Evolutionary conservation across 2,329 filamentous ascomycete genomes (phyloP).

Genomic region (Fusarium piperis): DNA sequence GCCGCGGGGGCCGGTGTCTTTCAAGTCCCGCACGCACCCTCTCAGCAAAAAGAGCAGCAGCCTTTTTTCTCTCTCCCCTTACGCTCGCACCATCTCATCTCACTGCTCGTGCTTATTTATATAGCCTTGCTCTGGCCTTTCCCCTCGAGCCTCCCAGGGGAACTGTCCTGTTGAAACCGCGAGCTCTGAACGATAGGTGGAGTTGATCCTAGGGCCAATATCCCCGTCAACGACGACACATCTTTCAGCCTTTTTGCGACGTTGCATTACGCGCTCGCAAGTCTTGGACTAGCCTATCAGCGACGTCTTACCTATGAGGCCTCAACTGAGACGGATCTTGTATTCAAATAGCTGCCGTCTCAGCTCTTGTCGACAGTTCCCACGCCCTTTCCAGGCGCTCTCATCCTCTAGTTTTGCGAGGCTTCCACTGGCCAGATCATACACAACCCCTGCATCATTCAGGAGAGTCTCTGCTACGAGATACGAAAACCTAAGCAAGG

Average conservation of each 20-base stretch:
- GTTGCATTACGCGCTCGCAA: conserved; percentile 30
- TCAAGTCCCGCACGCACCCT: conserved; percentile 35
- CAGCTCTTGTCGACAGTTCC: conserved; percentile 6
- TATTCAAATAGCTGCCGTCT: conserved; percentile 21
- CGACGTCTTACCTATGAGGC: conserved; percentile 35
- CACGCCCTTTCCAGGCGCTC: conserved; percentile 19
- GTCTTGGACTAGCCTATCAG: conserved; percentile 11
- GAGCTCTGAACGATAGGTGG: conserved; percentile 23
- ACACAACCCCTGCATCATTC: conserved; percentile 16
- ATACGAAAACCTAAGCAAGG: neutral
- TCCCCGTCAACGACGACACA: conserved; percentile 30
- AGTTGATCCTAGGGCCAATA: conserved; percentile 31
- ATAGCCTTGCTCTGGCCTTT: neutral
- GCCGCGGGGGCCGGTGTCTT: conserved; percentile 26
- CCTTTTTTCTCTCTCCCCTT: conserved; percentile 3
- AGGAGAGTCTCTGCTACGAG: conserved; percentile 15
- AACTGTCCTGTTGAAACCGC: conserved; percentile 2
- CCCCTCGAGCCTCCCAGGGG: conserved; percentile 2
- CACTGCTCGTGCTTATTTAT: conserved; percentile 14
- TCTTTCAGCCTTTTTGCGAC: conserved; percentile 26
- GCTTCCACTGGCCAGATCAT: conserved; percentile 22
- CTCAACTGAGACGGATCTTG: conserved; percentile 27
- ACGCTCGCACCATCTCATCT: conserved; percentile 21
- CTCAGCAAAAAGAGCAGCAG: conserved; percentile 14
- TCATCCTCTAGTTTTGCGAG: conserved; percentile 28